Conservation (phyloP, 805 yeast genomes). For the Priceomyces fermenticarens region DNA sequence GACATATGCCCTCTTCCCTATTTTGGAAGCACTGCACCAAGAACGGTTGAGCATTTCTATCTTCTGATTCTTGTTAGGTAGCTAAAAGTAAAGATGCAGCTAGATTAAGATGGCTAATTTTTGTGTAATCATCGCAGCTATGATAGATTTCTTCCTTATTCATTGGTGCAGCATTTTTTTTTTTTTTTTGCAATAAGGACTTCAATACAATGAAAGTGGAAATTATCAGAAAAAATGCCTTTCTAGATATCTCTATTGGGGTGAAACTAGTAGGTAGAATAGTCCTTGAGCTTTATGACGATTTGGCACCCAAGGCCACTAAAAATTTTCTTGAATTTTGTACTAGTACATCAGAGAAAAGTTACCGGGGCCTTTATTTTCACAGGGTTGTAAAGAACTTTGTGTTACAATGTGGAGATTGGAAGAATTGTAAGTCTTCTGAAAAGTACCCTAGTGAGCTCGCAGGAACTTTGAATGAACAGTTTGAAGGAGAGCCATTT, state of each 20-base stretch:
- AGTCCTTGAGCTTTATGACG: conserved; percentile 51
- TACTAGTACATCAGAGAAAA: conserved; percentile 15
- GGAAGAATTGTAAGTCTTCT: conserved; percentile 30
- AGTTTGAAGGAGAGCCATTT: conserved; percentile 29
- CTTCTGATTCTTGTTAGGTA: neutral
- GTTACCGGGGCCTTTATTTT: conserved; percentile 47
- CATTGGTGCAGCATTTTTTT: neutral
- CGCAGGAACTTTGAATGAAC: conserved; percentile 35
- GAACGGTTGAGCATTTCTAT: neutral
- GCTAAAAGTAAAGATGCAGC: neutral
- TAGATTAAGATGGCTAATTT: neutral
- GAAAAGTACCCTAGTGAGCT: conserved; percentile 20
- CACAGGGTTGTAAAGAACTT: conserved; percentile 67
- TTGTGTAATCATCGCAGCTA: neutral
- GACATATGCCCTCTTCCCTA: neutral
- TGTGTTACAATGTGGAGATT: conserved; percentile 69
- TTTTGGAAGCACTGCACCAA: neutral
- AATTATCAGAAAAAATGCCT: conserved; percentile 29
- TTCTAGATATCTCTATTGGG: conserved; percentile 52
- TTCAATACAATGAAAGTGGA: conserved; percentile 29
- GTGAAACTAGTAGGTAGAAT: conserved; percentile 50
- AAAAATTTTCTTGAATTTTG: conserved; percentile 51
- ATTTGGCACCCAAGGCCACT: conserved; percentile 55
- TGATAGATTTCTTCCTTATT: neutral
- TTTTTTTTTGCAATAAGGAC: neutral